Evolutionary conservation across 345 rosid species (phyloP).

Genomic region (Citrus inodora): DNA sequence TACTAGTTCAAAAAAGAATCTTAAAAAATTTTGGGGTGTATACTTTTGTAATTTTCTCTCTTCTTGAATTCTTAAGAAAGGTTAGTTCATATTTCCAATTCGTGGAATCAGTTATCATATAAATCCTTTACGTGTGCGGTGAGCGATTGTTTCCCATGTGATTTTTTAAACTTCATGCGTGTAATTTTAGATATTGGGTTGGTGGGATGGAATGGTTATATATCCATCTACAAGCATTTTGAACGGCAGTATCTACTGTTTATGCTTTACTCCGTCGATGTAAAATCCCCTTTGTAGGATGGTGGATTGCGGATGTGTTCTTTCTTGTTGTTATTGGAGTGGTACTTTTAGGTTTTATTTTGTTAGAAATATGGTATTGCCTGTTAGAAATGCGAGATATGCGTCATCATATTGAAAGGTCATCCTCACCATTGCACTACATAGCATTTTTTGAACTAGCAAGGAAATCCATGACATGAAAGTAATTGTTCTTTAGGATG

Average conservation of each 20-base stretch:
- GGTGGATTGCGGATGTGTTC: neutral
- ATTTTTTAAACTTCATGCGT: neutral
- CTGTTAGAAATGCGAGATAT: too few species aligned
- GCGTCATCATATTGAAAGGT: neutral
- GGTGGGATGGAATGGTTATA: neutral
- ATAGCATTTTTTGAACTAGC: neutral
- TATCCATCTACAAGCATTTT: neutral
- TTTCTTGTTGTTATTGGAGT: neutral
- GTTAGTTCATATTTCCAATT: neutral
- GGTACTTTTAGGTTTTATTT: neutral
- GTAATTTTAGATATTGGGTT: neutral
- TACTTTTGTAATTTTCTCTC: neutral
- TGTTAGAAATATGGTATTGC: neutral
- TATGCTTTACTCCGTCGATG: neutral
- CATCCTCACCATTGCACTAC: neutral
- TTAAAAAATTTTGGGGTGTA: neutral
- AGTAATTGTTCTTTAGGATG: neutral
- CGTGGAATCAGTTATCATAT: neutral
- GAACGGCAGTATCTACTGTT: neutral
- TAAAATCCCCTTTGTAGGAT: neutral
- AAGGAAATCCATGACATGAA: neutral
- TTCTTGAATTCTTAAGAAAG: neutral
- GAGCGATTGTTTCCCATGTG: neutral
- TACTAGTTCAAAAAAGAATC: neutral
- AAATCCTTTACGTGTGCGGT: neutral